Evolutionary conservation across 208 protist genomes (phyloP).

Genomic region (Leptomonas seymouri): DNA sequence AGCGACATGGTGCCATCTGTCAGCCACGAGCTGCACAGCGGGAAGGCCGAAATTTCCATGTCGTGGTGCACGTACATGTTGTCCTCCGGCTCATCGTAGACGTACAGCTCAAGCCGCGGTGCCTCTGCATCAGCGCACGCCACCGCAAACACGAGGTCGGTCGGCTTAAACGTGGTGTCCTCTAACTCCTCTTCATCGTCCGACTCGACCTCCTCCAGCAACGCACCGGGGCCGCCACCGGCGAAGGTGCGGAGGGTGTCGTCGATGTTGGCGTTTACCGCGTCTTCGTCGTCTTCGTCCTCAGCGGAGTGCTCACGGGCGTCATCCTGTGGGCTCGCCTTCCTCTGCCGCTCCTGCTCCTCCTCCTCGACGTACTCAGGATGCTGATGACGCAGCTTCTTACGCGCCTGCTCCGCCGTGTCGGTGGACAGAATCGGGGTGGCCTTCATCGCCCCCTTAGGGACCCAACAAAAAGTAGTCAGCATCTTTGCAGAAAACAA

Average conservation of each 20-base stretch:
- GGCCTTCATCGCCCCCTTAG: conserved; percentile 84
- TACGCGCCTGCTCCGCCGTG: conserved; percentile 57
- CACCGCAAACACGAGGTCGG: conserved; percentile 83
- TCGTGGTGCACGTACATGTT: conserved; percentile 98
- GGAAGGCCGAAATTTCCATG: conserved; percentile 93
- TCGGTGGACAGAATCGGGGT: conserved; percentile 84
- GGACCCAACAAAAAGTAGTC: conserved; percentile 84
- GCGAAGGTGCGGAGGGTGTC: conserved; percentile 69
- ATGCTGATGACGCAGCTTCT: conserved; percentile 74
- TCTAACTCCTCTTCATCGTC: conserved; percentile 92
- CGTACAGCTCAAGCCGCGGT: conserved; percentile 92
- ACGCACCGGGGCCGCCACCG: conserved; percentile 67
- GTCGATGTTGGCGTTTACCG: conserved; percentile 41
- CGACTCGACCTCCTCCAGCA: conserved; percentile 81
- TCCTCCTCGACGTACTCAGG: conserved; percentile 69
- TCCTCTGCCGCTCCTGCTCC: conserved; percentile 27
- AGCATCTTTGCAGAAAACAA: conserved; percentile 50
- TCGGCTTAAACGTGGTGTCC: conserved; percentile 92
- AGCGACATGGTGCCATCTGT: conserved; percentile 92
- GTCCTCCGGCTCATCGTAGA: conserved; percentile 96
- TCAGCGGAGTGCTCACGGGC: conserved; percentile 19
- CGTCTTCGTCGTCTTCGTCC: conserved; percentile 41
- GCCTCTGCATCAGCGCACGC: conserved; percentile 69
- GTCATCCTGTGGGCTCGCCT: conserved; percentile 1
- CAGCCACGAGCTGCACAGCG: conserved; percentile 95